These are phyloP conservation scores for Hirsutella minnesotensis DNA, from an alignment of 2,329 filamentous ascomycete genomes.

Conservation along the genomic window DNA sequence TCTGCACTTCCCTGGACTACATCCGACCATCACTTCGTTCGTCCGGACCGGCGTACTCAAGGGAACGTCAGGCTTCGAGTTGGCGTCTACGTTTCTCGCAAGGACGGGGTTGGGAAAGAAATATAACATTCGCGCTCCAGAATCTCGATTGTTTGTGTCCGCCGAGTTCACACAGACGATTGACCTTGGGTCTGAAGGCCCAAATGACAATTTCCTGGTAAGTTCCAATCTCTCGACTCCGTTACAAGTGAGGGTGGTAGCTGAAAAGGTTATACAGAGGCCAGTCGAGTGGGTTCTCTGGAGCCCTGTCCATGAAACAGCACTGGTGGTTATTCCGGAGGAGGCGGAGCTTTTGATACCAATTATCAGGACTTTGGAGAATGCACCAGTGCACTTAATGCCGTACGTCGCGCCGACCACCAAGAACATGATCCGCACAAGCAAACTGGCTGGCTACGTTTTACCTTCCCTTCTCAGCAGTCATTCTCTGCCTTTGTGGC, in stretches of 20 bases:
- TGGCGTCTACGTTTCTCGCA: constrained; percentile 12
- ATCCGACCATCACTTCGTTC: constrained; percentile 33
- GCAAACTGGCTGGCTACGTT: constrained; percentile 37
- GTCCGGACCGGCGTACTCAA: constrained; percentile 25
- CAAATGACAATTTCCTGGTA: constrained; percentile 4
- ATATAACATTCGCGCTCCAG: constrained; percentile 13
- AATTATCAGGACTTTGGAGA: constrained; percentile 17
- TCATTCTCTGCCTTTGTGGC: constrained; percentile 36
- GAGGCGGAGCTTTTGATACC: constrained; percentile 47
- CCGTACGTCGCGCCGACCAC: constrained; percentile 50
- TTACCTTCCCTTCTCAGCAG: constrained; percentile 29
- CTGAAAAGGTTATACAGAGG: constrained; percentile 16
- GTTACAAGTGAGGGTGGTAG: neutral
- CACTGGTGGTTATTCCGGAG: constrained; percentile 48
- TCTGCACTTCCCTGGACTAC: constrained; percentile 30
- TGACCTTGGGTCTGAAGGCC: neutral
- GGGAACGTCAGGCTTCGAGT: constrained; percentile 12
- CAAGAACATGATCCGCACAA: constrained; percentile 46
- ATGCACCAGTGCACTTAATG: constrained; percentile 30
- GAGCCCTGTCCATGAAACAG: constrained; percentile 31
- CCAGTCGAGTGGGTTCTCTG: constrained; percentile 52
- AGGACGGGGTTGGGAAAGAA: constrained; percentile 28
- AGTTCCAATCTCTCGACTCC: neutral
- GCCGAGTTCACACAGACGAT: constrained; percentile 9
- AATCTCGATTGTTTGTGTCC: constrained; percentile 23